Evolutionary conservation across 2,329 filamentous ascomycete genomes (phyloP).

Genomic region (Mycosphaerella sp.): DNA sequence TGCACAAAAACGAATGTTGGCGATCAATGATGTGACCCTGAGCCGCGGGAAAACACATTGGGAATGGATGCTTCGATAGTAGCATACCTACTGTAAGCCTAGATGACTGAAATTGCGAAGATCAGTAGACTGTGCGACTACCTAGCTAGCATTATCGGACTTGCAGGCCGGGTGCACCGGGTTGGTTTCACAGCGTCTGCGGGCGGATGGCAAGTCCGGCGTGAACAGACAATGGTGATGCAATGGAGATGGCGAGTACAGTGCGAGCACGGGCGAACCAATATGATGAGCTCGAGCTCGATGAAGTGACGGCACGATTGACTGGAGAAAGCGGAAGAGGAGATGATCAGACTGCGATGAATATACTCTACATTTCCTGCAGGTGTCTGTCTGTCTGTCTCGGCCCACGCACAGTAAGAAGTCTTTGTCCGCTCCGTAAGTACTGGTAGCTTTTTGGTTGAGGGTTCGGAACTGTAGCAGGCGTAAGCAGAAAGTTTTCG

Average conservation of each 20-base stretch:
- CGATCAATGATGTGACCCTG: too few species aligned
- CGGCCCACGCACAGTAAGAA: background rate
- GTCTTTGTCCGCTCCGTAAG: background rate
- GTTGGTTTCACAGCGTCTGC: too few species aligned
- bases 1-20: too few species aligned
- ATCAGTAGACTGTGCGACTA: too few species aligned
- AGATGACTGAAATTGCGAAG: too few species aligned
- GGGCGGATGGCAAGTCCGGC: too few species aligned
- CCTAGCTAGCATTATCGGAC: too few species aligned
- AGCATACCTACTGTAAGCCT: too few species aligned
- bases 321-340: background rate
- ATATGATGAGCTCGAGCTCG: background rate
- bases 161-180: too few species aligned
- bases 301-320: background rate
- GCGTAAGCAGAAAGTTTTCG: conserved; percentile 2
- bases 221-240: background rate
- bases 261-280: background rate
- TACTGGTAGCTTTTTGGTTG: background rate
- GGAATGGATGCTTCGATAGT: too few species aligned
- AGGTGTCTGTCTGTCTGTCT: background rate
- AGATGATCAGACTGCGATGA: background rate
- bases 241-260: background rate
- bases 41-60: too few species aligned
- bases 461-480: background rate
- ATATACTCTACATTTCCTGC: background rate